Conservation (phyloP, 2,329 filamentous ascomycete genomes). For the Graphilbum fragrans region DNA sequence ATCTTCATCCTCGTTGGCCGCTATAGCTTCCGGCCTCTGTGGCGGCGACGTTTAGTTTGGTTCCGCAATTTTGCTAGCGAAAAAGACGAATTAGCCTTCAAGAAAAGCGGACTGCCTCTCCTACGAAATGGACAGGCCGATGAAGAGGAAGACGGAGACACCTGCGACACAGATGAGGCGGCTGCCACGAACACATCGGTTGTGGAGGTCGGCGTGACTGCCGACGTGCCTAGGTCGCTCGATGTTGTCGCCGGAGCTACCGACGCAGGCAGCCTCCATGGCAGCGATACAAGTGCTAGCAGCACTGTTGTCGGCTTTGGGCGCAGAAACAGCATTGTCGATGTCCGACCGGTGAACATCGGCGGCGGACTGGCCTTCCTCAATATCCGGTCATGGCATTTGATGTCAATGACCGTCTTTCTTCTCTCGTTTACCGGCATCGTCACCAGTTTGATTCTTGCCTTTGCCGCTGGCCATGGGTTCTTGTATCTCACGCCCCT, state of each 20-base stretch:
- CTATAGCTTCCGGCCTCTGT: slow-evolving; percentile 18
- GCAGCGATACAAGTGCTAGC: slow-evolving; percentile 2
- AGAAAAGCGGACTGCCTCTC: not conserved
- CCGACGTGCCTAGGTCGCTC: too few species aligned
- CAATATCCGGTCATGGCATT: slow-evolving; percentile 6
- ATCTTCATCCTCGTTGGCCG: slow-evolving; percentile 17
- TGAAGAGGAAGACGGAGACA: not conserved
- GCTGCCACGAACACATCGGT: not conserved
- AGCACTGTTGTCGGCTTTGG: slow-evolving; percentile 6
- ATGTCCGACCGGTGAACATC: slow-evolving; percentile 1
- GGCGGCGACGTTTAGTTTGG: slow-evolving; percentile 20
- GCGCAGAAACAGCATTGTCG: slow-evolving; percentile 2
- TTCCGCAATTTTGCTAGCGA: slow-evolving; percentile 21
- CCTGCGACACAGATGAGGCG: slow-evolving; percentile 2
- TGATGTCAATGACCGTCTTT: slow-evolving; percentile 24
- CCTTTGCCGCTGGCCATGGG: slow-evolving; percentile 9
- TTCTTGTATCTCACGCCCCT: slow-evolving; percentile 19
- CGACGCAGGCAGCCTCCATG: slow-evolving; percentile 2
- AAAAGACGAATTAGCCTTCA: slow-evolving; percentile 6
- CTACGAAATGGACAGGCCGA: not conserved
- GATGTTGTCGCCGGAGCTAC: not conserved
- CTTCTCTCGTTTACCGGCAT: slow-evolving; percentile 22
- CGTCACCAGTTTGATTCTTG: slow-evolving; percentile 10
- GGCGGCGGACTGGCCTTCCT: slow-evolving; percentile 1
- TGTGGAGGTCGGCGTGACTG: not conserved